A percentile compares a stretch with the other conserved stretches of the same genome.
phyloP scores from a whole-genome alignment of 352 stramenopile genomes.

The Phytophthora litchii region DNA sequence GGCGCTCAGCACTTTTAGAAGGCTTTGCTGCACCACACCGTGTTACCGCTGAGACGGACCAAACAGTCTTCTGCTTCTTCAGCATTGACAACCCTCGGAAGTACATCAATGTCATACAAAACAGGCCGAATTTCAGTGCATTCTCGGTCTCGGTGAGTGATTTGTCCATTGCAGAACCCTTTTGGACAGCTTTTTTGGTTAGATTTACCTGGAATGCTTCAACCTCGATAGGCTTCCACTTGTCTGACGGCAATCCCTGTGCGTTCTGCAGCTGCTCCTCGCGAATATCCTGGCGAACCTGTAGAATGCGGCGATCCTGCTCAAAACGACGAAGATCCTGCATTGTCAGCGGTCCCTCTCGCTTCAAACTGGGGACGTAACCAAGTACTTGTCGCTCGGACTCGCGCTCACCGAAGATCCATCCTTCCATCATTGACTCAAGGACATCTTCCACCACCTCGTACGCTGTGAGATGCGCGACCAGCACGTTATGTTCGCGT shows the following conservation, averaged over 20 bases:
- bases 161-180: conserved; percentile 68
- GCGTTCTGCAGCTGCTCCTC: conserved; percentile 44
- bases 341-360: conserved; percentile 72
- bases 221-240: conserved; percentile 80
- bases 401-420: conserved; percentile 94
- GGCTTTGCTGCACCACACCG: conserved; percentile 8
- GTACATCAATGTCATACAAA: conserved; percentile 97
- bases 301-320: conserved; percentile 49
- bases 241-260: conserved; percentile 64
- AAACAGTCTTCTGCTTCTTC: conserved; percentile 83
- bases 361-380: conserved; percentile 88
- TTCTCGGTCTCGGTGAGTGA: conserved; percentile 88
- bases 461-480: conserved; percentile 81
- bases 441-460: conserved; percentile 95
- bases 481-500: conserved; percentile 87
- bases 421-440: conserved; percentile 96
- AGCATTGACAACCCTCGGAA: conserved; percentile 92
- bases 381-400: conserved; percentile 71
- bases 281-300: conserved; percentile 36
- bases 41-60: conserved; percentile 57
- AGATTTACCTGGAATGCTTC: conserved; percentile 55
- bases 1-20: conserved; percentile 46
- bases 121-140: conserved; percentile 96
- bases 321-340: conserved; percentile 70
- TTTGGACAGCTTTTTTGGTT: conserved; percentile 69